Percentiles rank a stretch among this genome's conserved stretches.
Evolutionary conservation across 2,329 filamentous ascomycete species (phyloP).

Genomic region (Xylaria sp.): DNA sequence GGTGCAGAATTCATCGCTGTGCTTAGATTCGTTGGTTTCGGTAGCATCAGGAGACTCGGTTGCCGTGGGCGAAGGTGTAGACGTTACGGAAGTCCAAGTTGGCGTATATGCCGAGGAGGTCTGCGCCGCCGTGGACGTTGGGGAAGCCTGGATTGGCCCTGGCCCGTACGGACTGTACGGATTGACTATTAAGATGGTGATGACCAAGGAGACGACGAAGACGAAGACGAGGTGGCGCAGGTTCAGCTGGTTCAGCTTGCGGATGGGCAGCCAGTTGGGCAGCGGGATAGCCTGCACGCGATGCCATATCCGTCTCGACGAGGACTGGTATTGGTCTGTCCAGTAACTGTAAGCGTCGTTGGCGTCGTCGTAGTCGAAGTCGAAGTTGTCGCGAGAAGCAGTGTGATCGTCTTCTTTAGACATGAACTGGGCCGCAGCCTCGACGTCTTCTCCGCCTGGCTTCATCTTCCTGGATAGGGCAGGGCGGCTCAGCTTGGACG

Average conservation of each 20-base stretch:
- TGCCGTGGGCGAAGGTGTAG: not conserved
- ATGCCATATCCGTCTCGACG: conserved; percentile 39
- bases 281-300: conserved; percentile 40
- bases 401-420: conserved; percentile 32
- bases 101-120: conserved; percentile 13
- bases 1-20: conserved; percentile 44
- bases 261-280: conserved; percentile 41
- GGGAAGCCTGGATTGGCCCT: not conserved
- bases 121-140: not conserved
- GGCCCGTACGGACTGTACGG: conserved; percentile 40
- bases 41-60: not conserved
- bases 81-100: not conserved
- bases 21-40: not conserved
- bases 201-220: conserved; percentile 40
- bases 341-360: conserved; percentile 37
- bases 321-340: conserved; percentile 29
- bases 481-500: not conserved
- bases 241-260: conserved; percentile 44
- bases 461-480: conserved; percentile 34
- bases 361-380: conserved; percentile 39
- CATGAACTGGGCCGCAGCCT: conserved; percentile 42
- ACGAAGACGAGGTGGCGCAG: conserved; percentile 41
- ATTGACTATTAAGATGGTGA: conserved; percentile 45
- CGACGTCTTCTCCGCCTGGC: conserved; percentile 42
- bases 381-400: conserved; percentile 39